These are phyloP conservation scores for Brassica rapa DNA, from an alignment of 345 rosid species.

Conservation along the genomic window DNA sequence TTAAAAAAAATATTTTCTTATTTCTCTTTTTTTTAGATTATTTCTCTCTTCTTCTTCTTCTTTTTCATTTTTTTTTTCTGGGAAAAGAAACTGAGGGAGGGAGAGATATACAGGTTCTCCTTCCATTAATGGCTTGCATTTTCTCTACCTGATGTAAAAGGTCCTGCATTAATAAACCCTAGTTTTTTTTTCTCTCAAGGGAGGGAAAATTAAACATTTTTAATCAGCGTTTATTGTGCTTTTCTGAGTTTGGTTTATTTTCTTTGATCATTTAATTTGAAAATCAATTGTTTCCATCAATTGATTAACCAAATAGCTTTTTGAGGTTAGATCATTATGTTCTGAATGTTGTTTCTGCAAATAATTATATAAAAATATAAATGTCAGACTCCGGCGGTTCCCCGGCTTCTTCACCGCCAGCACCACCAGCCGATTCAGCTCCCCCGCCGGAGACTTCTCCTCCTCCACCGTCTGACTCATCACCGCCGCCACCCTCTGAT, in stretches of 20 bases:
- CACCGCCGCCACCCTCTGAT: not conserved
- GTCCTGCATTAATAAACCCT: not conserved
- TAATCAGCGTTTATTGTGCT: not conserved
- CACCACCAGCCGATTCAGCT: not conserved
- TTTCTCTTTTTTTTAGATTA: not conserved
- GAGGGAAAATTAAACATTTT: not conserved
- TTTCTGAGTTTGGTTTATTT: not conserved
- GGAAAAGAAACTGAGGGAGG: not conserved
- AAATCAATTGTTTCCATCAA: not conserved
- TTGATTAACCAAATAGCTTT: not conserved
- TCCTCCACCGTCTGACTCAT: conserved; percentile 29
- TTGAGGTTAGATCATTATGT: not conserved
- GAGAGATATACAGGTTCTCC: not conserved
- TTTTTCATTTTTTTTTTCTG: not conserved
- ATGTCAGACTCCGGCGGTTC: conserved; percentile 1
- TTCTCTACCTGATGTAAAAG: not conserved
- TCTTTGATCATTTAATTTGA: not conserved
- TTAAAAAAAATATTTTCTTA: not conserved
- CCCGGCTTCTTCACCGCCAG: not conserved
- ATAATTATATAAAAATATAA: not conserved
- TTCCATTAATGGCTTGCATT: not conserved
- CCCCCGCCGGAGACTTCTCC: conserved; percentile 1
- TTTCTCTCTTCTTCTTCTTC: not conserved
- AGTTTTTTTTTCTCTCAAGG: not conserved
- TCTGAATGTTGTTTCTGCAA: not conserved